Percentiles rank a stretch among this genome's conserved stretches.
Conservation (phyloP, 164 flowering plant genomes). For the Umbellularia californica region DNA sequence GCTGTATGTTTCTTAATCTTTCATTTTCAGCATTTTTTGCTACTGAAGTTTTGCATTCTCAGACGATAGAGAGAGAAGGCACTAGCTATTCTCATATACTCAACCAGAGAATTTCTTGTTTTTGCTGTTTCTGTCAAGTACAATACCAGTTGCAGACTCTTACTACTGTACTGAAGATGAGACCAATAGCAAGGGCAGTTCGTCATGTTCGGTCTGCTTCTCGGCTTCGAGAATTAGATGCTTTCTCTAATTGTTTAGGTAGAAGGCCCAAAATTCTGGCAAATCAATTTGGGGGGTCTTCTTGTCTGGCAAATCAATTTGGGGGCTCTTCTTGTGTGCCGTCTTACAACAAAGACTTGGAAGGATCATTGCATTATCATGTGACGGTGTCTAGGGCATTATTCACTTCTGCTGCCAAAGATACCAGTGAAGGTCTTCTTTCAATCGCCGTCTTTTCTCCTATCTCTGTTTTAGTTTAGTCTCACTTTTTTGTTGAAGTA, state of each 20-base stretch:
- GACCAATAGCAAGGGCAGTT: slow-evolving; percentile 27
- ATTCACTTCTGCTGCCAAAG: slow-evolving; percentile 37
- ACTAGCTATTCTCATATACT: not conserved
- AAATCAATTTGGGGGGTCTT: slow-evolving; percentile 5
- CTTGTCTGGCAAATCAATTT: slow-evolving; percentile 2
- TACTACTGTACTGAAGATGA: slow-evolving; percentile 32
- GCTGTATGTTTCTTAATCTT: too few relatives aligned
- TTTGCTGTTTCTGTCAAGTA: not conserved
- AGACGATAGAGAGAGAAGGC: not conserved
- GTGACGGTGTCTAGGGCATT: slow-evolving; percentile 43
- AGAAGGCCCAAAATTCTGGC: slow-evolving; percentile 11
- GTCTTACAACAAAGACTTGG: slow-evolving; percentile 14
- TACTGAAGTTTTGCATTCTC: not conserved
- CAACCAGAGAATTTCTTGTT: not conserved
- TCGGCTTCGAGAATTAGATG: slow-evolving; percentile 15
- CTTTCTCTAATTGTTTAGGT: slow-evolving; percentile 10
- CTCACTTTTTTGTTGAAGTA: not conserved
- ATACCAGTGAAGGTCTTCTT: slow-evolving; percentile 38
- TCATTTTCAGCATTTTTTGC: not conserved
- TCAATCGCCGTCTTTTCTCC: not conserved
- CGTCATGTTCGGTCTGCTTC: slow-evolving; percentile 30
- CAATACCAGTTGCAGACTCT: not conserved
- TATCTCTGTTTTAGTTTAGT: too few relatives aligned
- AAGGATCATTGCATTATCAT: slow-evolving; percentile 20
- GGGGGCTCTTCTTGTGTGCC: slow-evolving; percentile 8